Evolutionary conservation across 1,139 yeast species (phyloP), one percentile per base, ranked within the genome.

Genomic region (Magnusiomyces suaveolens): DNA sequence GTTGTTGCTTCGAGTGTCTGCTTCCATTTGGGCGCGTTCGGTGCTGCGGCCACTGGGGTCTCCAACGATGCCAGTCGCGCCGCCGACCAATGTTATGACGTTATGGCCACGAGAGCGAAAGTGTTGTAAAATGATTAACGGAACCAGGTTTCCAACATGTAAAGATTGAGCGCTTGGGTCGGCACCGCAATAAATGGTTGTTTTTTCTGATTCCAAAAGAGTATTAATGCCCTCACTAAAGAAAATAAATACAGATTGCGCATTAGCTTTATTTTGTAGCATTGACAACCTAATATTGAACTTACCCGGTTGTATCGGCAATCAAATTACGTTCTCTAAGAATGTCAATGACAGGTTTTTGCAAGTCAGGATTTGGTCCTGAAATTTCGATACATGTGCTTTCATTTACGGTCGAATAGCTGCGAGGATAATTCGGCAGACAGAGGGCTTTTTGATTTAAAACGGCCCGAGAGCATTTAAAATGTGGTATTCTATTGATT

Each of bases 21-120:
- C 74, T 16, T 74, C 82, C 72, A 90, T 75, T 12, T 71, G 74
- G 2, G 72, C 68, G 57, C 99, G 76, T 64, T 88, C 97, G 0
- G 89, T 80, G 1, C 77, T 72, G 62, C 97, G 76, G 0, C 98
- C 98, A 56, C 96, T 87, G 1, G 98, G 99, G 68, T 92, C 99
- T 3, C 99, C 99, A 1, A 92, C 96, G 18, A 81, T 80, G 2
- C 97, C 97, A 0, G 99, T 92, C 10, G 97, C 98, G n/a, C 97
- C 98, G 10, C 98, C 98, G 6, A 92, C 87, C 16, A 94, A 69
- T 0, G 94, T 89, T 12, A 83, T 81, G 12, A 88, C 81, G 60
- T 80, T 80, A 66, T 90, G 96, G 0, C 98, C 98, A 39, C 94
- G 73, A 43, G 90, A 71, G 60, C 81, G 81, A 67, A 89, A 90